Evolutionary conservation across 805 yeast genomes (phyloP).

Genomic region (Metschnikowia gruessii): DNA sequence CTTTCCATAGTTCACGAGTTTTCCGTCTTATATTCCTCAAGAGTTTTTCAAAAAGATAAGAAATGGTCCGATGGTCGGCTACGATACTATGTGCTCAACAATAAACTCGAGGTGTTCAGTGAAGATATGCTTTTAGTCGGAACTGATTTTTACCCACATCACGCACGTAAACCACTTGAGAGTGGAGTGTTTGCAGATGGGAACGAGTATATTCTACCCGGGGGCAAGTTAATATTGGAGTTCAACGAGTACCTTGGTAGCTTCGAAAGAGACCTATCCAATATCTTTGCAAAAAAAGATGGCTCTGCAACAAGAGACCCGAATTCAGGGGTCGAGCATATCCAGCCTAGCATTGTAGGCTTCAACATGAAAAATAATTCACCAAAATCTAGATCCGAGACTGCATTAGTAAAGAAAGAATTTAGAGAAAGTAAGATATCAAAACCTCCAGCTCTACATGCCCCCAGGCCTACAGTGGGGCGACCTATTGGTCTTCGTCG

Average conservation of each 20-base stretch:
- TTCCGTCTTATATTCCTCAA: conserved; percentile 43
- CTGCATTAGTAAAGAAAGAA: not conserved
- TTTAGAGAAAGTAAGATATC: not conserved
- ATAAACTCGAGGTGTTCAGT: conserved; percentile 43
- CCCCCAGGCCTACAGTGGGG: not conserved
- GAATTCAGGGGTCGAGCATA: not conserved
- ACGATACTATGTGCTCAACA: conserved; percentile 46
- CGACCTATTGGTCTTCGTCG: conserved; percentile 9
- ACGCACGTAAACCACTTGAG: conserved; percentile 19
- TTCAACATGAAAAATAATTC: not conserved
- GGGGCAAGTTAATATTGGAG: conserved; percentile 28
- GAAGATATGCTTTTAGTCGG: conserved; percentile 34
- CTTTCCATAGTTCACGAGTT: conserved; percentile 46
- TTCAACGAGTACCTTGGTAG: conserved; percentile 29
- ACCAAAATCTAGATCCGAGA: not conserved
- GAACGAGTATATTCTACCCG: conserved; percentile 26
- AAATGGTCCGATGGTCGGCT: conserved; percentile 52
- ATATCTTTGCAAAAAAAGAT: conserved; percentile 13
- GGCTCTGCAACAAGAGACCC: not conserved
- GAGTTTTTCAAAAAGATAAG: conserved; percentile 46
- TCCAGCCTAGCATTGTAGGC: not conserved
- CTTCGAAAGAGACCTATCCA: conserved; percentile 39
- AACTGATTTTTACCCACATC: conserved; percentile 32
- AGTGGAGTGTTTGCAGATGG: conserved; percentile 21
- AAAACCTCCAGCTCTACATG: not conserved